A percentile compares a stretch with the other conserved stretches of the same genome.
Conservation (phyloP, 2,329 filamentous ascomycete genomes). For the Claviceps capensis region DNA sequence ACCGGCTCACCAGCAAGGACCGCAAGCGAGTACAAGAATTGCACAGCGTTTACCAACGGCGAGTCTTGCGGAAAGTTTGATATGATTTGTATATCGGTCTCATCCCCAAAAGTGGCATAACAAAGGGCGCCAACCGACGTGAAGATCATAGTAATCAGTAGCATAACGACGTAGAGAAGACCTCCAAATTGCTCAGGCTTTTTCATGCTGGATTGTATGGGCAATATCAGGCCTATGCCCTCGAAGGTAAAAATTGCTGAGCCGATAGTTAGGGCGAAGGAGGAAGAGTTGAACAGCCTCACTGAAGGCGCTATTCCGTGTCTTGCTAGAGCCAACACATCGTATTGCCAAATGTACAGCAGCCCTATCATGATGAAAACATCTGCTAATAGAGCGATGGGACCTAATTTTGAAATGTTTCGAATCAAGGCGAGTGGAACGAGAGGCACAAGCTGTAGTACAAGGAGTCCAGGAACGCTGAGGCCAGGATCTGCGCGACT, state of each 20-base stretch:
- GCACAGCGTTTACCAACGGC: slow-evolving; percentile 61
- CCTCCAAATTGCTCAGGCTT: slow-evolving; percentile 52
- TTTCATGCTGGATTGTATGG: slow-evolving; percentile 64
- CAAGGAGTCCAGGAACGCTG: slow-evolving; percentile 42
- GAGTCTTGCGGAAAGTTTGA: slow-evolving; percentile 61
- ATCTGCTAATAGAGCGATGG: slow-evolving; percentile 55
- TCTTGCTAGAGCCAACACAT: slow-evolving; percentile 41
- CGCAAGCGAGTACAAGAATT: slow-evolving; percentile 60
- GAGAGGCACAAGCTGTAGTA: slow-evolving; percentile 49
- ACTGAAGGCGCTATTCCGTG: slow-evolving; percentile 47
- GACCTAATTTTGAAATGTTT: slow-evolving; percentile 62
- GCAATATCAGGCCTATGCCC: slow-evolving; percentile 62
- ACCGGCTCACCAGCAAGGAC: slow-evolving; percentile 63
- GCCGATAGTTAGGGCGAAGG: slow-evolving; percentile 58
- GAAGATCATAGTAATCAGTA: slow-evolving; percentile 59
- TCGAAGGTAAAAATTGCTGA: slow-evolving; percentile 69
- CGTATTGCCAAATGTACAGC: slow-evolving; percentile 60
- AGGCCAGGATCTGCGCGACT: slow-evolving; percentile 37
- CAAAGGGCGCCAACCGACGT: slow-evolving; percentile 59
- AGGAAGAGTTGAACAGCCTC: slow-evolving; percentile 53
- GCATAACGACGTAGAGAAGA: slow-evolving; percentile 55
- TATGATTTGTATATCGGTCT: slow-evolving; percentile 61
- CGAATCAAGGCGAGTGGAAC: slow-evolving; percentile 57
- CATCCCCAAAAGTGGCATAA: slow-evolving; percentile 58
- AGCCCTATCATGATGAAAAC: slow-evolving; percentile 59